Evolutionary conservation across 371 early-diverging fungal genomes (phyloP), one percentile per base, ranked within the genome.

Genomic region (Rhizopus delemar): DNA sequence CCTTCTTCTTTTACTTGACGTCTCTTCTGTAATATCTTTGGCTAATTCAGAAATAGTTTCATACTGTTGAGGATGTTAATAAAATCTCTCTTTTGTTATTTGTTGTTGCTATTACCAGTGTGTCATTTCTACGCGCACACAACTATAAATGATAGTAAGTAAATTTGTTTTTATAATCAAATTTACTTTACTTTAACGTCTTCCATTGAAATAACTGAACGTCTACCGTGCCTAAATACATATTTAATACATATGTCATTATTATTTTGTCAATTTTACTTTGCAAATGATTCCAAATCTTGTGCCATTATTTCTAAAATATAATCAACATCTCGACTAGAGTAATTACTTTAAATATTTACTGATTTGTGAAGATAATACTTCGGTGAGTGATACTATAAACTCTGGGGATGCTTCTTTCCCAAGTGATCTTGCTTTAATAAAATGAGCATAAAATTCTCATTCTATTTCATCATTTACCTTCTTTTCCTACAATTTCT

Each of bases 271-370:
- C 8, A 33, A 39, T 46, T 33, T 59, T 63, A 67, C 68, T 13
- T 59, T 56, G 68, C 63, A 59, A 67, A 67, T 35, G 68, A 56
- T 15, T 67, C 68, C 11, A 67, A 41, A 48, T 67, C 68, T 8
- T 16, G 51, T n/a, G 63, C 68, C 68, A 67, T 63, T 2, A 41
- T 52, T 49, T 49, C 66, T 67, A 59, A 6, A 39, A 22, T n/a
- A 8, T 5, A 28, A 4, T 34, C 13, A 11, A 7, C 11, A 15
- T 35, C 28, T 12, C 12, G 8, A 36, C 29, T 34, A 13, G 13
- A 8, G 16, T 29, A 15, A 7, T 48, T 48, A 2, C 32, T 41
- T 41, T 41, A 13, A 3, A 8, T 36, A 5, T 15, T 53, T 66
- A 66, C 67, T 41, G 39, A 66, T 66, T 51, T 66, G 62, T 28